Conservation (phyloP, 1,284 basidiomycete species). For the Ganoderma lucidum region DNA sequence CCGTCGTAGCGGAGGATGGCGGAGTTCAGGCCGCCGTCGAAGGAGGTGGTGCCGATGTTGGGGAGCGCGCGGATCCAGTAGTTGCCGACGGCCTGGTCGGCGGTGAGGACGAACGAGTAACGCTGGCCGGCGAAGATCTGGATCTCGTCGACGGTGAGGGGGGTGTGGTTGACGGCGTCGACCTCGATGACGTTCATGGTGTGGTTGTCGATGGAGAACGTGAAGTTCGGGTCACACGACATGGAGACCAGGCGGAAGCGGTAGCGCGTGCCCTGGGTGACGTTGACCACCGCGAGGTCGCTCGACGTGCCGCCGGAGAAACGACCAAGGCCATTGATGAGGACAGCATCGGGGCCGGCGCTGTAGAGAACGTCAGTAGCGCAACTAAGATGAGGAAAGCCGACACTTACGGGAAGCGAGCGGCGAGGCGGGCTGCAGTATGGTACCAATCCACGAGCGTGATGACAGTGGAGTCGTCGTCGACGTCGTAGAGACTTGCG, state of each 20-base stretch:
- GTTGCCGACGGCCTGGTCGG: slow-evolving; percentile 29
- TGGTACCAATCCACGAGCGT: slow-evolving; percentile 40
- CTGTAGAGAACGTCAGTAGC: not conserved
- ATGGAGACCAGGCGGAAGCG: slow-evolving; percentile 59
- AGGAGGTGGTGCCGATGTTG: slow-evolving; percentile 38
- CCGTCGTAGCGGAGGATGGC: slow-evolving; percentile 40
- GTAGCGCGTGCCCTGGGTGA: slow-evolving; percentile 46
- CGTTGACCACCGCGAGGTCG: slow-evolving; percentile 43
- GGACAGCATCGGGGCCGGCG: slow-evolving; percentile 40
- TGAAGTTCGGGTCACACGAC: slow-evolving; percentile 45
- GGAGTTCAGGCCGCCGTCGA: slow-evolving; percentile 48
- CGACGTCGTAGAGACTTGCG: slow-evolving; percentile 49
- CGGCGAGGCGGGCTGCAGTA: slow-evolving; percentile 23
- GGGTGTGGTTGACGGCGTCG: slow-evolving; percentile 44
- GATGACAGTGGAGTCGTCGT: slow-evolving; percentile 43
- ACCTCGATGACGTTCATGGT: slow-evolving; percentile 47
- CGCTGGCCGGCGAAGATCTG: slow-evolving; percentile 48
- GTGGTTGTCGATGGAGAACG: slow-evolving; percentile 48
- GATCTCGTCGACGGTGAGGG: slow-evolving; percentile 42
- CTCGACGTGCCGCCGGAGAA: slow-evolving; percentile 31
- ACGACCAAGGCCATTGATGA: slow-evolving; percentile 61
- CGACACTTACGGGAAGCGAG: slow-evolving; percentile 27
- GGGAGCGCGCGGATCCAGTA: slow-evolving; percentile 39
- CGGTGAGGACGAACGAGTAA: slow-evolving; percentile 45
- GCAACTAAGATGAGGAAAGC: not conserved